These are phyloP conservation scores for Eucalyptus pauciflora DNA, from an alignment of 345 rosid species.

Conservation along the genomic window DNA sequence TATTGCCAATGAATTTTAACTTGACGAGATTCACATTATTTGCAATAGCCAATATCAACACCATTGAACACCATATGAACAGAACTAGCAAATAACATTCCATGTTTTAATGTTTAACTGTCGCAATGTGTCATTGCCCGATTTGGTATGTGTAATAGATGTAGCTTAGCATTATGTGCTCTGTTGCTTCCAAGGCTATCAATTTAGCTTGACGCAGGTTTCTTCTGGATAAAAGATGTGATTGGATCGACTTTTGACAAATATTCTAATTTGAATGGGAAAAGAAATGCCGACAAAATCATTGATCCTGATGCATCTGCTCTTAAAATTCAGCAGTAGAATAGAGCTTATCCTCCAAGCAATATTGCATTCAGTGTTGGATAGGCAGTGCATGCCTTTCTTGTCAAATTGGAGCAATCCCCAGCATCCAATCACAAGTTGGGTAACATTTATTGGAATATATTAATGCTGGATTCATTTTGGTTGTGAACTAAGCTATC, in stretches of 20 bases:
- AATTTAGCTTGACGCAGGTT: too few relatives aligned
- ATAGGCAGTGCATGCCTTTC: too few relatives aligned
- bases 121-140: not conserved
- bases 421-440: too few relatives aligned
- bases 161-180: not conserved
- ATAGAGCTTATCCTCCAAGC: not conserved
- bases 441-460: not conserved
- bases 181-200: too few relatives aligned
- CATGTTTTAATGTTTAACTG: not conserved
- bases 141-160: not conserved
- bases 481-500: not conserved
- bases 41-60: not conserved
- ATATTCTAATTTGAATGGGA: not conserved
- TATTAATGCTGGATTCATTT: not conserved
- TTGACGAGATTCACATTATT: not conserved
- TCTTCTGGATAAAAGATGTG: not conserved
- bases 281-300: accelerated
- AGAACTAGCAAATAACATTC: not conserved
- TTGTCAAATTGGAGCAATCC: too few relatives aligned
- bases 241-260: not conserved
- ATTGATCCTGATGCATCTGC: not conserved
- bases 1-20: not conserved
- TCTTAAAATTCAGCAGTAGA: not conserved
- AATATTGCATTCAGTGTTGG: too few relatives aligned
- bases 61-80: not conserved